Evolutionary conservation across 305 asterid species (phyloP), one percentile per base, ranked within the genome.

Genomic region (Fraxinus greggii): DNA sequence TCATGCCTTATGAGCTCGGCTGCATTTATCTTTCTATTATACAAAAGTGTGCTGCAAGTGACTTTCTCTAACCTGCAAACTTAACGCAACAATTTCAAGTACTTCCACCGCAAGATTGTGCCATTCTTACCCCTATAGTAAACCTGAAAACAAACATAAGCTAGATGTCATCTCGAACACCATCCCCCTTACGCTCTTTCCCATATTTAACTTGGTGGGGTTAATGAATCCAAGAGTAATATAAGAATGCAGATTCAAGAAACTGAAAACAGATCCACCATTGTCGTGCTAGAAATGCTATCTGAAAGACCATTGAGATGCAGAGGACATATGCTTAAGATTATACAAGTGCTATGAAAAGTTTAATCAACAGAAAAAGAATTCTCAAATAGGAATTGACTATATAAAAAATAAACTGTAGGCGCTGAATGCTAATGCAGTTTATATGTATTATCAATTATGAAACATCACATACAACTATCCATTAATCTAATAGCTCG

Each of bases 361-460:
- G 63, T 54, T 59, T 59, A 19, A 59, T 59, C 12, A 59, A 21
- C 31, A 7, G 13, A 59, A 59, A 19, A 59, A 59, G 4, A 59
- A 17, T 45, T 45, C 59, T 45, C 59, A 45, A 45, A 45, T 15
- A 45, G 59, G 59, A 45, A 45, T 45, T 45, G 59, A 45, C 59
- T 3, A 45, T 38, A 45, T 45, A 15, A 45, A 45, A 45, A 45
- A 45, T 38, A 45, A 45, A 15, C 59, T 45, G 21, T 45, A 45
- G 19, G 59, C 7, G 21, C 59, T 15, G 59, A 45, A 45, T 45
- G 59, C 21, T 45, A 13, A 45, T 40, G 81, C 48, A 19, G 70
- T 78, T 83, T 67, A 78, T 67, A 82, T 69, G 85, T 75, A 51
- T 77, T 33, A 83, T 65, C 83, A 54, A 29, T 78, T 26, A 51